phyloP scores from a whole-genome alignment of 1,284 basidiomycete genomes.

The Golubevia sp. region DNA sequence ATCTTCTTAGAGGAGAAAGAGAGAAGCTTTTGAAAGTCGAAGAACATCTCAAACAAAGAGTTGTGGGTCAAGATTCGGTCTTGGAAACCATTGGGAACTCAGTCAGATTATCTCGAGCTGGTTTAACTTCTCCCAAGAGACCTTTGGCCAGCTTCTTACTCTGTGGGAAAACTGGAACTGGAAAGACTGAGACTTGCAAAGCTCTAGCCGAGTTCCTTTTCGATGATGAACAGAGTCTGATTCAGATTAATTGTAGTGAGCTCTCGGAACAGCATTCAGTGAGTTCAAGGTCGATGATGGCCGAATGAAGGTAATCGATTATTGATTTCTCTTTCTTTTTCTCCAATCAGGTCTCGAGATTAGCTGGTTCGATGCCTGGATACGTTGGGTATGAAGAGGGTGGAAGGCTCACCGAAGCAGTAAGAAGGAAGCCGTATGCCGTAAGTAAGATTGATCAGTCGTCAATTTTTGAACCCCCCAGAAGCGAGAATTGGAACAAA shows the following conservation, averaged over 20 bases:
- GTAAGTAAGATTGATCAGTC: background rate
- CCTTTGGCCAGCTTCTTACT: slow-evolving; percentile 34
- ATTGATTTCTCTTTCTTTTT: too few species aligned
- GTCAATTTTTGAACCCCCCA: background rate
- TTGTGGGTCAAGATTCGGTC: slow-evolving; percentile 36
- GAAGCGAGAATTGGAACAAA: background rate
- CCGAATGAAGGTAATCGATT: too few species aligned
- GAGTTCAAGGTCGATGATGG: too few species aligned
- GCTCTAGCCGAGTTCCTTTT: slow-evolving; percentile 27
- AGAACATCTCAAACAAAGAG: slow-evolving; percentile 23
- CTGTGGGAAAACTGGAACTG: slow-evolving; percentile 29
- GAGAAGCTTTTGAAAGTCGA: slow-evolving; percentile 35
- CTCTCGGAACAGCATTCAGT: slow-evolving; percentile 29
- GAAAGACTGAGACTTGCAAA: slow-evolving; percentile 34
- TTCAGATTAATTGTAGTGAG: slow-evolving; percentile 30
- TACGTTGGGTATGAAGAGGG: slow-evolving; percentile 40
- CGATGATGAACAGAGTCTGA: slow-evolving; percentile 23
- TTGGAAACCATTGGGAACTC: slow-evolving; percentile 30
- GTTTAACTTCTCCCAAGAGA: slow-evolving; percentile 22
- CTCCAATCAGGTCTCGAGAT: slow-evolving; percentile 5
- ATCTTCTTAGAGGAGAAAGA: slow-evolving; percentile 32
- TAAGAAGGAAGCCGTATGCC: slow-evolving; percentile 26
- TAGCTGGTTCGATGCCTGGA: slow-evolving; percentile 34
- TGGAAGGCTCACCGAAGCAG: slow-evolving; percentile 26
- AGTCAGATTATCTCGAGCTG: slow-evolving; percentile 27